Evolutionary conservation across 768 basidiomycete species (phyloP), one percentile per base, ranked within the genome.

Genomic region (Boletus patriciae): DNA sequence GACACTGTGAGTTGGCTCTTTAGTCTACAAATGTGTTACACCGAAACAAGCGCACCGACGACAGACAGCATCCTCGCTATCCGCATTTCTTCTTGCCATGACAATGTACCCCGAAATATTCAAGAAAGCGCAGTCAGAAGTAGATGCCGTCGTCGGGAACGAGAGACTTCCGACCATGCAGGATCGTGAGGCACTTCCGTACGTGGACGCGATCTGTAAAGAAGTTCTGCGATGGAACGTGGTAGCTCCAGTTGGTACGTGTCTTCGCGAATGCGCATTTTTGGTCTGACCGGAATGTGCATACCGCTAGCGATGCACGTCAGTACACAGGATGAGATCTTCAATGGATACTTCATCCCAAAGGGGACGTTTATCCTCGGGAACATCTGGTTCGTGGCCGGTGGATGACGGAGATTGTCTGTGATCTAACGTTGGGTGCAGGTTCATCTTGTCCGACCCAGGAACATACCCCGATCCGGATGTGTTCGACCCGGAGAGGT

Each of bases 1-100:
- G 62, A 67, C 10, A 64, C 60, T 1, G 64, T 61, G 16, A 23
- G 53, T 23, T 15, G 6, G 7, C 73, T 72, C 16, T 69, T 78
- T 27, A 12, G 3, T 25, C 4, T 12, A 9, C 11, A 27, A 42
- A 8, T 8, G 8, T 33, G 31, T 36, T 16, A 7, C 5, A 9
- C 31, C 51, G n/a, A 41, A 50, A 11, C 12, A 8, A 40, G 38
- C 7, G 1, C 6, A 7, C 10, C 2, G 27, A 5, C 77, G 8
- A 18, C n/a, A 59, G 63, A 63, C 42, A 4, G 31, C 58, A 0
- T 57, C 54, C 15, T 11, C 52, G 10, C 18, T 61, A 34, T 55
- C 37, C 6, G 57, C 54, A 0, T 67, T 67, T 33, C 62, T 67
- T 54, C 61, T 66, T 19, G 65, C 50, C 3, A 64, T 64, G 62